These are phyloP conservation scores for Heliamphora exappendiculata DNA, from an alignment of 148 eudicot species.

Conservation along the genomic window DNA sequence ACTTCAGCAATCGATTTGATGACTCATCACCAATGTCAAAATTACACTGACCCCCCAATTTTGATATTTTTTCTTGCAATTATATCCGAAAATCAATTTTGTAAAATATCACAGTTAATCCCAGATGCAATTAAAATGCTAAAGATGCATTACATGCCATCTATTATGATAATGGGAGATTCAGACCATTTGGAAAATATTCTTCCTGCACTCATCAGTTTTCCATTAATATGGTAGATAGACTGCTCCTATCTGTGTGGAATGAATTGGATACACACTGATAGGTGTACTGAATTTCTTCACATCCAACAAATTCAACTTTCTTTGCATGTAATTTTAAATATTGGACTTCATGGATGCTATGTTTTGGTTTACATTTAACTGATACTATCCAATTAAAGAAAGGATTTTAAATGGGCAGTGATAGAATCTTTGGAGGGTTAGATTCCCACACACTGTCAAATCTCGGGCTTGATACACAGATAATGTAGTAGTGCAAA, in stretches of 20 bases:
- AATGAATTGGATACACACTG: not conserved
- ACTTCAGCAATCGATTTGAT: too few species aligned
- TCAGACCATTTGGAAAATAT: too few species aligned
- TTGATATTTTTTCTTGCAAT: too few species aligned
- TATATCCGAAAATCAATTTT: too few species aligned
- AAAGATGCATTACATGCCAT: too few species aligned
- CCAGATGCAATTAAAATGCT: too few species aligned
- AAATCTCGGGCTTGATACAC: not conserved
- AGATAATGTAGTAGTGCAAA: not conserved
- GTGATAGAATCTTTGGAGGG: not conserved
- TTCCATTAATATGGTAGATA: too few species aligned
- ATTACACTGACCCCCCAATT: too few species aligned
- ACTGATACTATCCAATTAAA: not conserved
- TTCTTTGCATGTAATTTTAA: not conserved
- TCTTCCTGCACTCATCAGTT: too few species aligned
- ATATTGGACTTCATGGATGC: not conserved
- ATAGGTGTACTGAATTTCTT: not conserved
- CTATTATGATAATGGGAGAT: too few species aligned
- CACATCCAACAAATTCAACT: not conserved
- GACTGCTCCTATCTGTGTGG: not conserved
- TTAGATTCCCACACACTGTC: not conserved
- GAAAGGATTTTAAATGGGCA: not conserved
- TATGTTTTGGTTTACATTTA: not conserved
- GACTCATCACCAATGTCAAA: too few species aligned
- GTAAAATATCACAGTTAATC: too few species aligned